These are phyloP conservation scores for Elsinoe arachidis DNA, from an alignment of 2,329 filamentous ascomycete species.

Conservation along the genomic window DNA sequence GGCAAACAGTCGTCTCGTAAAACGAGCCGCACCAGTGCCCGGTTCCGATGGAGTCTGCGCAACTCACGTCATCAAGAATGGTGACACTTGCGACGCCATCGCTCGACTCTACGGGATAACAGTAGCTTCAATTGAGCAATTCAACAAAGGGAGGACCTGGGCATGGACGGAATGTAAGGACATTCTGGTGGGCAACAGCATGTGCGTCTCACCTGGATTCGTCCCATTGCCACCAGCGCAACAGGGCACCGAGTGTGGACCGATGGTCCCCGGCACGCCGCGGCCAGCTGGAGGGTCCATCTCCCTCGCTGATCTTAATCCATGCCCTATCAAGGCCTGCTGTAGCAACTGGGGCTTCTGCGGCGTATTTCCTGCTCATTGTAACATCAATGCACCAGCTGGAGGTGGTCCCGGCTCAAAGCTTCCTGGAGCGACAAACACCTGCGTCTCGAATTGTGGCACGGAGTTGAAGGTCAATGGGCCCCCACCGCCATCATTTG, in stretches of 20 bases:
- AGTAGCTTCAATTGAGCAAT: constrained; percentile 28
- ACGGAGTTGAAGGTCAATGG: constrained; percentile 26
- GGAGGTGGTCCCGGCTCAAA: constrained; percentile 34
- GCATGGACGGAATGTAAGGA: constrained; percentile 34
- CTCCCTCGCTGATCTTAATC: constrained; percentile 23
- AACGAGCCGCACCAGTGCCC: constrained; percentile 13
- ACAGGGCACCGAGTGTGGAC: constrained; percentile 38
- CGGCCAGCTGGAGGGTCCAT: constrained; percentile 25
- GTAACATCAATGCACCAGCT: constrained; percentile 22
- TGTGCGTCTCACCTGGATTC: no score
- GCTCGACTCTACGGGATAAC: constrained; percentile 30
- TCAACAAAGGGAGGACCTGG: constrained; percentile 38
- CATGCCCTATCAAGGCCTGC: constrained; percentile 34
- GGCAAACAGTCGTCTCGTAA: no score
- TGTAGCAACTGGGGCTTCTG: constrained; percentile 41
- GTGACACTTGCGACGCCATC: constrained; percentile 32
- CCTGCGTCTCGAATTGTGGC: constrained; percentile 38
- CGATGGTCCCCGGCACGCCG: constrained; percentile 34
- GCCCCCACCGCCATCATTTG: not conserved
- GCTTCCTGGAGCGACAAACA: constrained; percentile 23
- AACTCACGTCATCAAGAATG: constrained; percentile 27
- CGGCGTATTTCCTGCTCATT: constrained; percentile 39
- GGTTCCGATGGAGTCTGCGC: constrained; percentile 32
- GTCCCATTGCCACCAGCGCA: constrained; percentile 30
- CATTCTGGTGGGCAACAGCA: constrained; percentile 22